Base-by-base conservation (phyloP, 2,329 filamentous ascomycete genomes). In the Zymoseptoria passerinii region DNA sequence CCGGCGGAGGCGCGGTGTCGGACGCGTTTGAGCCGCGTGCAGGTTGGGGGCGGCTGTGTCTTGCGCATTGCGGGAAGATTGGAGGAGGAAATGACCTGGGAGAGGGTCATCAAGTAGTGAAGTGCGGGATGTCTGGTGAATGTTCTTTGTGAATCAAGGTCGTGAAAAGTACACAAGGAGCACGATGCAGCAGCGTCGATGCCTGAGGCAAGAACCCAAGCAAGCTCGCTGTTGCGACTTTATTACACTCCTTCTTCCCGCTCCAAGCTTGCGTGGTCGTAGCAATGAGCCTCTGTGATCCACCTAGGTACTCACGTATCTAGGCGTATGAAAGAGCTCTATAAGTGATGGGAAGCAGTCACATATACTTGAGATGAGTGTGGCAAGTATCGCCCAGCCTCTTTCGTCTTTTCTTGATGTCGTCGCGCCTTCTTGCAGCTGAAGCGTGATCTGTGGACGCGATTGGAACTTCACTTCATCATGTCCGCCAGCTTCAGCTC, bases 21-120 rank as follows among this genome's bases (percentile, higher is more conserved):
- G 48, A 58, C 59, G 65, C 60, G 62, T 56, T 56, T 60, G 28
- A 52, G 53, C 35, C 63, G 64, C 63, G 65, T 56, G 50, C 50
- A 28, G 23, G 23, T 52, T 10, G n/a, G 10, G 2, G 23, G n/a
- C 1, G 23, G 4, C n/a, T 7, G 18, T 52, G 50, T 52, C 50
- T 52, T 28, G 50, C 50, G 50, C 50, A 52, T 52, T 28, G 3
- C 50, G 50, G 8, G 27, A 23, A 52, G 35, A 7, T 13, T 16
- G 1, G 13, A 16, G 35, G 16, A n/a, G 35, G 16, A 13, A n/a
- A 13, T 16, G 13, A 13, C 16, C 13, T 16, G 3, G 16, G n/a
- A 6, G 7, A 7, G 16, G 4, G 5, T n/a, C 4, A 1, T 23
- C 23, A 23, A 23, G 13, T n/a, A n/a, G 16, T 44, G 35, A 44